Evolutionary conservation across 2,329 filamentous ascomycete genomes (phyloP).

Genomic region (Microdochium trichocladiopsis): DNA sequence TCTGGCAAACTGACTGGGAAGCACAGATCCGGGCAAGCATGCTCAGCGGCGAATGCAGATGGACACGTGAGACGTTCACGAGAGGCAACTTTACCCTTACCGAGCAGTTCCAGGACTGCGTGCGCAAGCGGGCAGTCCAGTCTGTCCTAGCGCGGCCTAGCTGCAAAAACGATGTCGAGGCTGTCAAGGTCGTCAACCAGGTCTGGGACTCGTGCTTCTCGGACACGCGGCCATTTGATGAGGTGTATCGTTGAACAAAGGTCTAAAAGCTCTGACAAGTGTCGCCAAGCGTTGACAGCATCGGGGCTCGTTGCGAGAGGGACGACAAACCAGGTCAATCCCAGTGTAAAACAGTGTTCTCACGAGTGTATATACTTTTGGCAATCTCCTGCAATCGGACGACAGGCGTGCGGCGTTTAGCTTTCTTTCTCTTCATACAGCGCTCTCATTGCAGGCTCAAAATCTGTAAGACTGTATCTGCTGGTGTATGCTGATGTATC

Average conservation of each 20-base stretch:
- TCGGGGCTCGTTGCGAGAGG: too few species aligned
- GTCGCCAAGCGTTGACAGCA: too few species aligned
- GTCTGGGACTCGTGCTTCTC: constrained; percentile 98
- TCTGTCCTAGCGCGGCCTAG: constrained; percentile 72
- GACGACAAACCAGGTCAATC: too few species aligned
- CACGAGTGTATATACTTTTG: background rate
- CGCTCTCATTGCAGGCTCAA: background rate
- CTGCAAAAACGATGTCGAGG: constrained; percentile 81
- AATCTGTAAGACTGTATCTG: background rate
- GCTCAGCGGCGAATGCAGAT: constrained; percentile 89
- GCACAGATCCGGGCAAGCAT: constrained; percentile 82
- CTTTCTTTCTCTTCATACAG: background rate
- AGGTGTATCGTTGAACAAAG: constrained; percentile 69
- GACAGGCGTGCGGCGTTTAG: background rate
- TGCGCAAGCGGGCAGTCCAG: constrained; percentile 70
- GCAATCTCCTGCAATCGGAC: background rate
- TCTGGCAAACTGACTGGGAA: background rate
- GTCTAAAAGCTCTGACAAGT: background rate
- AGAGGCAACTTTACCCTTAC: constrained; percentile 83
- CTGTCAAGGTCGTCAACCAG: constrained; percentile 82
- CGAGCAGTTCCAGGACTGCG: constrained; percentile 90
- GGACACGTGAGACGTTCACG: constrained; percentile 77
- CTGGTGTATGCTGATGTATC: background rate
- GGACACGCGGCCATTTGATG: constrained; percentile 93
- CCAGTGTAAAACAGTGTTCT: constrained; percentile 4